Percentiles rank a stretch among this genome's conserved stretches.
Evolutionary conservation across 495 filamentous ascomycete species (phyloP).

Genomic region (Tricharina praecox): DNA sequence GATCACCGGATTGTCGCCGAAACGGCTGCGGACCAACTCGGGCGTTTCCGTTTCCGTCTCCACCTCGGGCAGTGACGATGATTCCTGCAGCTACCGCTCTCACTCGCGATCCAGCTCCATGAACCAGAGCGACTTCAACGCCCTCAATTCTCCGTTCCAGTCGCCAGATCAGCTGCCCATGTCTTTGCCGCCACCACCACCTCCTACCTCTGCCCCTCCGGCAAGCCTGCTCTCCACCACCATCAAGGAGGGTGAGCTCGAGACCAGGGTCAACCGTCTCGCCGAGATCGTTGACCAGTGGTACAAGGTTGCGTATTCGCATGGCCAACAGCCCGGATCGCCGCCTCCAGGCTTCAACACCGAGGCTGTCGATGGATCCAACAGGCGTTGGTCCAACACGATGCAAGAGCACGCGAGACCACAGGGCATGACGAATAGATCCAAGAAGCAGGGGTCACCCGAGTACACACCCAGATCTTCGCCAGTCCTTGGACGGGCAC

Average conservation of each 20-base stretch:
- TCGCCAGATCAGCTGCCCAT: background rate
- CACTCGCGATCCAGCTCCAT: conserved; percentile 2
- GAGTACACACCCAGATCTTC: background rate
- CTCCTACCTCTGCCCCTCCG: background rate
- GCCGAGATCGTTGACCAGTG: conserved; percentile 23
- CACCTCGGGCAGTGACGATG: background rate
- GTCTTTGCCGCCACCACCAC: background rate
- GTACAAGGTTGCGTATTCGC: conserved; percentile 20
- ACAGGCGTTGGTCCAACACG: background rate
- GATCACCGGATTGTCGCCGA: background rate
- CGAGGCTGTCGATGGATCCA: background rate
- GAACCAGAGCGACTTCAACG: background rate
- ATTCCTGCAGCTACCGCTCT: background rate
- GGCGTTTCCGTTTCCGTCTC: background rate
- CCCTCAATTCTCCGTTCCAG: background rate
- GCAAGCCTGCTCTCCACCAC: background rate
- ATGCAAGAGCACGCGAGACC: background rate
- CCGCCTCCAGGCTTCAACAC: background rate
- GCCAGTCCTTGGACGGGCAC: background rate
- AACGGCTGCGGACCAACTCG: background rate
- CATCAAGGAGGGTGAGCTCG: conserved; percentile 17
- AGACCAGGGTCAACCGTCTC: conserved; percentile 19
- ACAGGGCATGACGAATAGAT: background rate
- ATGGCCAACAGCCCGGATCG: conserved; percentile 1
- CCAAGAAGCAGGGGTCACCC: background rate